These are phyloP conservation scores for Neostapfia colusana DNA, from an alignment of 176 grass and related monocot genomes.

Conservation along the genomic window DNA sequence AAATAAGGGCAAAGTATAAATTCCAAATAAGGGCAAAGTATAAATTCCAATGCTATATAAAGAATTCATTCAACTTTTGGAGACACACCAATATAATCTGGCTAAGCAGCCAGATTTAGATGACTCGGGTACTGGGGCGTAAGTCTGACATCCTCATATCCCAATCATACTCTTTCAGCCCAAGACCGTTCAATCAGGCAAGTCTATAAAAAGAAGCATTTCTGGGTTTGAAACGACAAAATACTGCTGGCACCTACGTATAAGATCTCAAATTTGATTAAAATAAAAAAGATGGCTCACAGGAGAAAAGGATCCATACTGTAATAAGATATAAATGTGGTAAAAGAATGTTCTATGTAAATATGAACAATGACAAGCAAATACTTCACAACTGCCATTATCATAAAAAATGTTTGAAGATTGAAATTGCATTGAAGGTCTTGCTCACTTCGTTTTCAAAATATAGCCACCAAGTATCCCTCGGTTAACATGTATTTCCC, in stretches of 20 bases:
- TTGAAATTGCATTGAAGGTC: constrained; percentile 8
- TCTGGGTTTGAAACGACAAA: not conserved
- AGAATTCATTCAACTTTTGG: not conserved
- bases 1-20: not conserved
- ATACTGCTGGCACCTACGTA: not conserved
- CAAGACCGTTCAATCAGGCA: too few species aligned
- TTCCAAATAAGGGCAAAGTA: not conserved
- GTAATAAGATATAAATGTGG: not conserved
- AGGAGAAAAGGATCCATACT: not conserved
- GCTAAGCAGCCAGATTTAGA: too few species aligned
- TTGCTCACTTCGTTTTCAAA: constrained; percentile 27
- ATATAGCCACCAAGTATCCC: constrained; percentile 30
- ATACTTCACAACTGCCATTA: constrained; percentile 28
- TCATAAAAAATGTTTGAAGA: constrained; percentile 26
- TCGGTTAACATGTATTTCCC: constrained; percentile 24
- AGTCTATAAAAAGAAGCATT: not conserved
- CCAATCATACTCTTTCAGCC: too few species aligned
- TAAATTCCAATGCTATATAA: not conserved
- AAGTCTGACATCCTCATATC: too few species aligned
- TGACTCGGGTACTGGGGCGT: too few species aligned
- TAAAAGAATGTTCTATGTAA: not conserved
- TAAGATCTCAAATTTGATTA: not conserved
- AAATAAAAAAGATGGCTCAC: not conserved
- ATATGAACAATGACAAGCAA: constrained; percentile 43
- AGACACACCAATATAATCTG: too few species aligned